phyloP scores from a whole-genome alignment of 768 basidiomycete species.

The Cytidiella melzeri region DNA sequence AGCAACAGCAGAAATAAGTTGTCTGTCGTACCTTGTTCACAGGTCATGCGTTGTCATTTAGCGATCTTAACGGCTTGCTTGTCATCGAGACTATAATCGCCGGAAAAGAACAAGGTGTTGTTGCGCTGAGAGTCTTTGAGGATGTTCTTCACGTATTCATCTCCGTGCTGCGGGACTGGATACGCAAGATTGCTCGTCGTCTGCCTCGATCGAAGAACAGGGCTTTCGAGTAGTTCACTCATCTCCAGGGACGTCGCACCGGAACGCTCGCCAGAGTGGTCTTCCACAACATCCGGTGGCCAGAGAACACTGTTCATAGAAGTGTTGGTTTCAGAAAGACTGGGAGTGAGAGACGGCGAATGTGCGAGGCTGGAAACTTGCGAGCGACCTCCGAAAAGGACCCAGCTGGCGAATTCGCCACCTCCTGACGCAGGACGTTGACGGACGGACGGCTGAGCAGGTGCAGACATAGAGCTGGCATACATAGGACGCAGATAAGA shows the following conservation, averaged over 20 bases:
- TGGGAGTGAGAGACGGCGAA: conserved; percentile 13
- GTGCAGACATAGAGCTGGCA: neutral
- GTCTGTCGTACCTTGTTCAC: no score
- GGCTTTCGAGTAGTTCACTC: conserved; percentile 19
- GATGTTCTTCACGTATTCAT: neutral
- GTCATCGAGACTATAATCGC: no score
- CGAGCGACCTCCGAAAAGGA: conserved; percentile 10
- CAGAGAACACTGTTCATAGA: conserved; percentile 5
- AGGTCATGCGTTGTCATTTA: no score
- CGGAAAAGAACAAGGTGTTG: no score
- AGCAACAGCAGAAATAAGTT: no score
- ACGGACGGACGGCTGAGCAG: no score
- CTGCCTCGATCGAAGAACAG: conserved; percentile 14
- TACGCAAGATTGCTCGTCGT: neutral
- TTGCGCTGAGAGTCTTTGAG: neutral
- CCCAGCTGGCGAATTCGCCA: conserved; percentile 13
- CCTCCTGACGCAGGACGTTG: neutral
- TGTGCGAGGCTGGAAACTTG: conserved; percentile 1
- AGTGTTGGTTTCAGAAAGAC: conserved; percentile 9
- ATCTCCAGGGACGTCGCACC: conserved; percentile 12
- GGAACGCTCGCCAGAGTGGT: conserved; percentile 3
- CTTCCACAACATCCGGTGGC: neutral
- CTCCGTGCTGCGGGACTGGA: neutral
- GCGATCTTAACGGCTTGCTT: no score
- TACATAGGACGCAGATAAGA: neutral